These are phyloP conservation scores for Lachnellula subtilissima DNA, from an alignment of 2,329 filamentous ascomycete genomes.

Conservation along the genomic window DNA sequence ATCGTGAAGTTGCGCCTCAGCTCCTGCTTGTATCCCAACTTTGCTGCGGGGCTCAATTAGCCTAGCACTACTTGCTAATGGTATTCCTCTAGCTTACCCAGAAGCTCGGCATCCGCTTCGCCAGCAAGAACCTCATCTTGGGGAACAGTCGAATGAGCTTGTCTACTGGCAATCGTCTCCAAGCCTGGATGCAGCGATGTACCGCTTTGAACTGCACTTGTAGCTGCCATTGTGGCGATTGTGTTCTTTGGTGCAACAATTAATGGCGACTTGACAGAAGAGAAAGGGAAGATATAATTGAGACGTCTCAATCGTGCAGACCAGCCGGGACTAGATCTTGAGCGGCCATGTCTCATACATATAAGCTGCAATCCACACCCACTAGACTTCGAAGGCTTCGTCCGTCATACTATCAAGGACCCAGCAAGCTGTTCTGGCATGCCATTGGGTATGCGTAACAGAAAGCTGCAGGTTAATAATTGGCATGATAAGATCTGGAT, in stretches of 20 bases:
- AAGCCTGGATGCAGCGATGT: conserved; percentile 12
- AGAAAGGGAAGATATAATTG: conserved; percentile 2
- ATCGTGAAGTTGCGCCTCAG: conserved; percentile 57
- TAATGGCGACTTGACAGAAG: not conserved
- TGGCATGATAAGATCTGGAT: conserved; percentile 12
- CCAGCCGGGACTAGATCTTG: no score
- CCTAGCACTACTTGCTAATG: not conserved
- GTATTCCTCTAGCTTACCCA: conserved; percentile 20
- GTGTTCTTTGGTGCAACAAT: not conserved
- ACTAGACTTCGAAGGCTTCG: not conserved
- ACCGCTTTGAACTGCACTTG: not conserved
- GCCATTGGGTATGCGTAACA: conserved; percentile 14
- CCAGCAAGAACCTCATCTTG: conserved; percentile 20
- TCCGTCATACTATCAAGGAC: conserved; percentile 9
- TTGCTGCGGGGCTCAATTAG: conserved; percentile 12
- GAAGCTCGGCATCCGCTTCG: conserved; percentile 31
- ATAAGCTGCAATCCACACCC: not conserved
- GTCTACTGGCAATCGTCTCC: conserved; percentile 21
- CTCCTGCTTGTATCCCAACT: conserved; percentile 48
- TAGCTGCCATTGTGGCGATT: conserved; percentile 4
- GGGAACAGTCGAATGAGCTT: conserved; percentile 13
- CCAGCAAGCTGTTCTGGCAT: not conserved
- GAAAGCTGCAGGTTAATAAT: not conserved
- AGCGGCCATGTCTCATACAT: not conserved
- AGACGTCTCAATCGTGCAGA: not conserved